These are phyloP conservation scores for Eimeria falciformis DNA, from an alignment of 169 alveolate species.

Conservation along the genomic window DNA sequence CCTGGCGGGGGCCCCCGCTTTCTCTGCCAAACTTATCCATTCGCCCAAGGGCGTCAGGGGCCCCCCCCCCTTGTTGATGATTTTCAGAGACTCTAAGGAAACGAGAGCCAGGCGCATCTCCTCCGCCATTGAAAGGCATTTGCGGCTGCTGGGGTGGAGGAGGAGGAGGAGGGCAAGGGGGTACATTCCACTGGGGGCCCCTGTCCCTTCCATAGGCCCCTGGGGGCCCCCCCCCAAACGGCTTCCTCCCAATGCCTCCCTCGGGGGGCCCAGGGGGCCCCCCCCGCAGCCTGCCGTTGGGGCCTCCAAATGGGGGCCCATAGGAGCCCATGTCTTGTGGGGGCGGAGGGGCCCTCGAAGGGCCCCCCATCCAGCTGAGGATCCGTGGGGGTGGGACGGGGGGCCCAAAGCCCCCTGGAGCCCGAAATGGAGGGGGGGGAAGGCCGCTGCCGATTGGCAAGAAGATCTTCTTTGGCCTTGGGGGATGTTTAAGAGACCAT, in stretches of 20 bases:
- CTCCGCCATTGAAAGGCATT: background rate
- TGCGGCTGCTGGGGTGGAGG: conserved; percentile 22
- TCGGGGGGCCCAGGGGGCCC: background rate
- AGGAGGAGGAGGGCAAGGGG: conserved; percentile 22
- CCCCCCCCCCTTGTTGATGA: background rate
- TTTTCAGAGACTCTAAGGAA: background rate
- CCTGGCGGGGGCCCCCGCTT: conserved; percentile 2
- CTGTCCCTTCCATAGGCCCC: background rate
- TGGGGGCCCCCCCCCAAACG: conserved; percentile 24
- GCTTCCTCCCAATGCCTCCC: background rate
- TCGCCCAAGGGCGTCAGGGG: background rate
- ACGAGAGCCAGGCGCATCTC: background rate
- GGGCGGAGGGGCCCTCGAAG: background rate
- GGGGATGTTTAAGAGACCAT: conserved; percentile 33
- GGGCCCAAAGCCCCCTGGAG: conserved; percentile 45
- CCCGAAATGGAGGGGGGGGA: conserved; percentile 4
- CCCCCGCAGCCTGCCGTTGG: conserved; percentile 18
- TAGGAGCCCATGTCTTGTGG: background rate
- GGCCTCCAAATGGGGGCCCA: background rate
- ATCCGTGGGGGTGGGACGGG: conserved; percentile 45
- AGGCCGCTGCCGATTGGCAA: background rate
- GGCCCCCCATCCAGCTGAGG: background rate
- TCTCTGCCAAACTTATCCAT: background rate
- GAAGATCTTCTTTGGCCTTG: conserved; percentile 10
- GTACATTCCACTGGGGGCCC: conserved; percentile 38